These are phyloP conservation scores for Litchi chinensis DNA, from an alignment of 345 rosid species.

Conservation along the genomic window DNA sequence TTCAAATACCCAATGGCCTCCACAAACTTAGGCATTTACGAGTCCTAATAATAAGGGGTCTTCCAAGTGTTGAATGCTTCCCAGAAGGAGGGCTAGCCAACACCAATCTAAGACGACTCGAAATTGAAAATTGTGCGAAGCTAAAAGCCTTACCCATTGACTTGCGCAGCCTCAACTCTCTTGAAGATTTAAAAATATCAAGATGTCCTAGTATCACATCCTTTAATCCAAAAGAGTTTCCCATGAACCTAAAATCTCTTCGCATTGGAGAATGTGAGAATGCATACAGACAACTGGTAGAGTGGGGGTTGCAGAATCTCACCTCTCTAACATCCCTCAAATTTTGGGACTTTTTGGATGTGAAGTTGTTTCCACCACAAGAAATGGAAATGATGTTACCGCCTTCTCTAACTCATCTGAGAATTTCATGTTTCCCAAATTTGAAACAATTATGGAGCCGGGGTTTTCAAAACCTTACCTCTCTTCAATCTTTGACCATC, in stretches of 20 bases:
- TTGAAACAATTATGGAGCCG: neutral
- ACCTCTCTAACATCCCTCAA: neutral
- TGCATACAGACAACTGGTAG: neutral
- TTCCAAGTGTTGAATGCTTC: neutral
- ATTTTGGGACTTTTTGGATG: constrained; percentile 9
- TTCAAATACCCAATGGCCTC: neutral
- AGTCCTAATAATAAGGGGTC: neutral
- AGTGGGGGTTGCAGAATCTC: constrained; percentile 28
- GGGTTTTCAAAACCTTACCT: constrained; percentile 23
- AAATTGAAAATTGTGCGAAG: neutral
- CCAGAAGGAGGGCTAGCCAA: neutral
- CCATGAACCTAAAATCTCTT: constrained; percentile 19
- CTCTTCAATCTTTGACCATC: neutral
- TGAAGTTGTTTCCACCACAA: constrained; percentile 18
- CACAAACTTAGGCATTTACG: neutral
- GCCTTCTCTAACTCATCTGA: neutral
- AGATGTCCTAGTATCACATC: constrained; percentile 14
- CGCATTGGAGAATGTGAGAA: neutral
- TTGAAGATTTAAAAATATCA: constrained; percentile 9
- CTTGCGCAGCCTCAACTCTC: constrained; percentile 13
- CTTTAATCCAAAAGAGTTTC: constrained; percentile 18
- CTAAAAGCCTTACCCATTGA: neutral
- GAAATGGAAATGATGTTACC: constrained; percentile 28
- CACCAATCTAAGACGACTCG: neutral
- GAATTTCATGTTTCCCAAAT: constrained; percentile 12